Evolutionary conservation across 306 rosid species (phyloP).

Genomic region (apple (Malus domestica)): ASM211411v1 NC_041804.1:6184501-6185000

Average conservation of each 20-base stretch:
- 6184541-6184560: conserved; percentile 76
- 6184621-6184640: conserved; percentile 15
- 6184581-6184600: conserved; percentile 99
- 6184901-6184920: background rate
- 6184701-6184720: background rate
- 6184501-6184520: conserved; percentile 78
- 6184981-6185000: background rate
- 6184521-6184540: conserved; percentile 97
- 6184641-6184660: background rate
- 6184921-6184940: background rate
- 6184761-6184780: background rate
- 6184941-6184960: background rate
- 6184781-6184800: conserved; percentile 29
- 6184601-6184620: conserved; percentile 59
- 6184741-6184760: background rate
- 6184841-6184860: conserved; percentile 97
- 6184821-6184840: conserved; percentile 99
- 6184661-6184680: background rate
- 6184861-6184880: conserved; percentile 31
- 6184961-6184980: background rate
- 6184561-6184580: conserved; percentile 96
- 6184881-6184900: conserved; percentile 17
- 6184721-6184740: background rate
- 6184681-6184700: background rate
- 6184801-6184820: conserved; percentile 98